These are phyloP conservation scores for Hemisphaericaspora subhashii DNA, from an alignment of 1,139 yeast genomes.

Conservation along the genomic window DNA sequence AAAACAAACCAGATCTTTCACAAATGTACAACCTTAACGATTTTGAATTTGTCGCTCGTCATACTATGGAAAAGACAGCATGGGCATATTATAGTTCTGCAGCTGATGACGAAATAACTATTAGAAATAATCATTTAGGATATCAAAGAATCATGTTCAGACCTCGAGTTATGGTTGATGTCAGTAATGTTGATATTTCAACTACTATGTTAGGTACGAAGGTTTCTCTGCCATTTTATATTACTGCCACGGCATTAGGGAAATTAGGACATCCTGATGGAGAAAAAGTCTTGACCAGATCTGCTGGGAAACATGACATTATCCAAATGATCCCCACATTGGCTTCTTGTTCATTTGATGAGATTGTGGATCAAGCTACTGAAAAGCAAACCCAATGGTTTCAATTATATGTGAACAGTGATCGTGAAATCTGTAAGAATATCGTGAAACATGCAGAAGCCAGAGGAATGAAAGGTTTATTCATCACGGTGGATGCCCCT, in stretches of 20 bases:
- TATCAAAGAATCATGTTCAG: constrained; percentile 84
- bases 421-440: constrained; percentile 50
- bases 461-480: constrained; percentile 75
- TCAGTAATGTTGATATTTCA: constrained; percentile 38
- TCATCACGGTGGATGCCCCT: constrained; percentile 93
- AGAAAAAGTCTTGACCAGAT: constrained; percentile 73
- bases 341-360: constrained; percentile 74
- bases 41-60: constrained; percentile 82
- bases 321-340: constrained; percentile 82
- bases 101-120: constrained; percentile 86
- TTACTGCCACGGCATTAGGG: constrained; percentile 80
- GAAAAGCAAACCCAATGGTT: constrained; percentile 75
- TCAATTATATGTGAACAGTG: constrained; percentile 81
- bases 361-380: constrained; percentile 58
- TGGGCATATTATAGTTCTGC: constrained; percentile 95
- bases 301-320: constrained; percentile 65
- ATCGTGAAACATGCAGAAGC: constrained; percentile 71
- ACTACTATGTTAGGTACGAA: constrained; percentile 44
- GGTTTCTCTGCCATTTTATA: constrained; percentile 60
- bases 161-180: constrained; percentile 79
- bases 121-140: constrained; percentile 87
- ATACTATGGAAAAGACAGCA: constrained; percentile 66
- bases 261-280: constrained; percentile 78
- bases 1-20: constrained; percentile 59
- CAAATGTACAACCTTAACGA: constrained; percentile 72